Percentiles rank a stretch among this genome's conserved stretches.
Evolutionary conservation across 345 rosid genomes (phyloP).

Genomic region (Erodium maritimum): DNA sequence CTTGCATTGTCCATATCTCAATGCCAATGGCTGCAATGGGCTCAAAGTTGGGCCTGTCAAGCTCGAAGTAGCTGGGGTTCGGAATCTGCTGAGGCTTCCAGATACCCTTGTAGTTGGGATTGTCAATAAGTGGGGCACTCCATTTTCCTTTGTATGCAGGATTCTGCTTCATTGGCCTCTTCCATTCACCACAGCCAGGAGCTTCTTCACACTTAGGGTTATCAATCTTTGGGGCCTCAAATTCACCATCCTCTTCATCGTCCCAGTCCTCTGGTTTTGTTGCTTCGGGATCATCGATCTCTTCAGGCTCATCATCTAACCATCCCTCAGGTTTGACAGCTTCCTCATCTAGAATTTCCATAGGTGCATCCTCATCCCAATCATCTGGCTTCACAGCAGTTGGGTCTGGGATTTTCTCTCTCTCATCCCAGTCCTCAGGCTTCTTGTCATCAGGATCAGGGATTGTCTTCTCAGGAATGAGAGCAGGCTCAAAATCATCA

Average conservation of each 20-base stretch:
- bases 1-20: constrained; percentile 37
- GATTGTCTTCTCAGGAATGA: constrained; percentile 25
- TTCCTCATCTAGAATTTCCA: constrained; percentile 25
- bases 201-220: constrained; percentile 25
- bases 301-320: no score
- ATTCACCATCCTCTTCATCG: constrained; percentile 32
- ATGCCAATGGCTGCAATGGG: constrained; percentile 30
- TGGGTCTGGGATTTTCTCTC: constrained; percentile 24
- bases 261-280: constrained; percentile 22
- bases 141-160: constrained; percentile 33
- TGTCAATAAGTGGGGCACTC: constrained; percentile 27
- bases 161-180: constrained; percentile 26
- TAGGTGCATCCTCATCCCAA: constrained; percentile 33
- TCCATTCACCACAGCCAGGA: constrained; percentile 33
- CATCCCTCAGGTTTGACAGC: neutral
- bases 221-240: constrained; percentile 31
- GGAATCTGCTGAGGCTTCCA: constrained; percentile 30
- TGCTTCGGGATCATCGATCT: no score
- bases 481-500: constrained; percentile 28
- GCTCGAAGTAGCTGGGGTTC: constrained; percentile 26
- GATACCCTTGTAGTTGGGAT: constrained; percentile 27
- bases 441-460: constrained; percentile 31
- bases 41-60: constrained; percentile 23
- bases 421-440: constrained; percentile 33
- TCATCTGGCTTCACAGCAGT: constrained; percentile 26